Base-by-base conservation (phyloP, 768 basidiomycete species). In the Phlebiopsis gigantea region DNA sequence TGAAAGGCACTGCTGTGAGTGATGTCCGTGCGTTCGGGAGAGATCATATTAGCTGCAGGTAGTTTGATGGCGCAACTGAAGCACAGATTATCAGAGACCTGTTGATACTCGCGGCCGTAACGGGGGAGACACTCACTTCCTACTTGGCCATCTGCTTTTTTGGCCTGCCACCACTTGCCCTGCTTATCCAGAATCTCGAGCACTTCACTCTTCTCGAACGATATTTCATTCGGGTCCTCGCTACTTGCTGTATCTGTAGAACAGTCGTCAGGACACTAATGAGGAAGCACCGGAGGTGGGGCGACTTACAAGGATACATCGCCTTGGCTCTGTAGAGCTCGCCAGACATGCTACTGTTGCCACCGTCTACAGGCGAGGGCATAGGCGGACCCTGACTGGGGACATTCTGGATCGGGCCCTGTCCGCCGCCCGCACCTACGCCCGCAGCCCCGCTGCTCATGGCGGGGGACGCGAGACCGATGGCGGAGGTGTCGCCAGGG, bases 201-300 rank as follows among this genome's bases (percentile, higher is more conserved):
- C 41, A 93, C 77, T 66, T 98, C 96, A 53, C 93, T 93, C 70
- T 98, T 98, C 51, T 74, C 66, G 71, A 99, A 98, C 47, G 91
- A 90, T 41, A 99, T 88, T 73, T 99, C 97, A 67, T 91, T 97
- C 12, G 95, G 91, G 70, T 99, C 97, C 57, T 98, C 95, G 26
- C 89, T 76, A 2, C 90, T 92, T n/a, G 94, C 96, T 48, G 81
- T 82, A 75, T 99, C 96, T 98, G 71, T 26, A 42, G 61, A 25
- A 52, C 51, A 48, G 34, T 14, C 31, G 28, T 9, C 29, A 56
- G 44, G 12, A 52, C n/a, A n/a, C n/a, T n/a, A n/a, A 41, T 9
- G 12, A 41, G 31, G 6, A 25, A 50, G 44, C 41, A 46, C 31
- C 49, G 49, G 30, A 19, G 19, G 26, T 12, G 8, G 43, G n/a